Conservation (phyloP, 106 monocot species). For the Allium sativum region DNA sequence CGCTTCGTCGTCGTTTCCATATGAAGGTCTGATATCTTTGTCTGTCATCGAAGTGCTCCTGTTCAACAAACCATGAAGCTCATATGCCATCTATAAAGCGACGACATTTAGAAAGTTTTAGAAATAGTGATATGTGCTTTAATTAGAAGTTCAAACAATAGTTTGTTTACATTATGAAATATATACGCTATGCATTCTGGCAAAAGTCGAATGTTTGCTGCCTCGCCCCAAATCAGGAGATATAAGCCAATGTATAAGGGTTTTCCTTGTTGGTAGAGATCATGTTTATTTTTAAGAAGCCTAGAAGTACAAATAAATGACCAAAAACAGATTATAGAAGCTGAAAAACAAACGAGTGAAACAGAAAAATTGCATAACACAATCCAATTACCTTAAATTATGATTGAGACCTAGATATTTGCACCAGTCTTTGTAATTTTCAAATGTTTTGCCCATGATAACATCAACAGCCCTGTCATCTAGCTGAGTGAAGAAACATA, state of each 20-base stretch:
- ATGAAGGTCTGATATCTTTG: conserved; percentile 78
- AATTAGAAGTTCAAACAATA: neutral
- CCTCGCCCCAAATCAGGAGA: too few species aligned
- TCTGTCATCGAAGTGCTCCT: conserved; percentile 87
- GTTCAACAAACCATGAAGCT: conserved; percentile 79
- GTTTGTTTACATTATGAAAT: conserved; percentile 79
- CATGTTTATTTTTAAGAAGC: conserved; percentile 69
- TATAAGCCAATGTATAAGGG: conserved; percentile 88
- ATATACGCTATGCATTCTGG: conserved; percentile 94
- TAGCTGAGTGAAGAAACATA: too few species aligned
- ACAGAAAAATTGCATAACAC: neutral
- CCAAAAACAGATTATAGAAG: conserved; percentile 2
- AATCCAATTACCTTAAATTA: too few species aligned
- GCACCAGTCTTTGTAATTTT: too few species aligned
- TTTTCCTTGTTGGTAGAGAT: conserved; percentile 86
- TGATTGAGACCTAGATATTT: too few species aligned
- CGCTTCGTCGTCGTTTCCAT: too few species aligned
- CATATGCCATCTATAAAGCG: conserved; percentile 85
- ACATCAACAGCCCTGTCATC: too few species aligned
- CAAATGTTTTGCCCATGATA: too few species aligned
- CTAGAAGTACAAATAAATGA: neutral
- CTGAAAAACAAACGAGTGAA: too few species aligned
- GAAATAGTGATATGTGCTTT: too few species aligned
- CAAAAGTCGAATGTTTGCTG: conserved; percentile 79
- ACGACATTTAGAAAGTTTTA: neutral